Evolutionary conservation across 2,329 filamentous ascomycete genomes (phyloP).

Genomic region (Annulohypoxylon truncatum): DNA sequence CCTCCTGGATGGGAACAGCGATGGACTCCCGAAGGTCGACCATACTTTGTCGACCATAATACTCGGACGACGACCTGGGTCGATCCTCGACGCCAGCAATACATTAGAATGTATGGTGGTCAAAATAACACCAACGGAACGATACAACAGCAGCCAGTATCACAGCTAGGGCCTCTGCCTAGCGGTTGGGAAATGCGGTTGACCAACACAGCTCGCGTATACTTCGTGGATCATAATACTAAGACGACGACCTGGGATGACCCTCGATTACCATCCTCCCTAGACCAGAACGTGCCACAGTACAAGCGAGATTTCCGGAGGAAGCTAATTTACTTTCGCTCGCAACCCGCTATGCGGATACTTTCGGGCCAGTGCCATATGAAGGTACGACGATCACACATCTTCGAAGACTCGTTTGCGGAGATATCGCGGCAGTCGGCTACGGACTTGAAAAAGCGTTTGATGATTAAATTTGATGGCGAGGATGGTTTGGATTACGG

Average conservation of each 20-base stretch:
- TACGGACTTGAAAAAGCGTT: constrained; percentile 93
- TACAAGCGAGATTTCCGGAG: constrained; percentile 99
- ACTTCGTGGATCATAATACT: constrained; percentile 99
- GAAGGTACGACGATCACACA: constrained; percentile 95
- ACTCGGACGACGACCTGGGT: constrained; percentile 99
- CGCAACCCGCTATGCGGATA: constrained; percentile 94
- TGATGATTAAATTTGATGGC: constrained; percentile 99
- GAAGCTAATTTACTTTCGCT: constrained; percentile 99
- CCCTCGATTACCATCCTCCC: constrained; percentile 89
- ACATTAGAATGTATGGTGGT: constrained; percentile 95
- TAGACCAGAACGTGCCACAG: constrained; percentile 98
- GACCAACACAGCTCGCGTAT: constrained; percentile 96
- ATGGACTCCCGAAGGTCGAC: constrained; percentile 91
- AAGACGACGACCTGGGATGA: constrained; percentile 99
- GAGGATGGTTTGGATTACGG: constrained; percentile 98
- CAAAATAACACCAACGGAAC: constrained; percentile 86
- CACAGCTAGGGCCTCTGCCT: constrained; percentile 91
- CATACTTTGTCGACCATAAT: constrained; percentile 99
- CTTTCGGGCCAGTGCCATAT: constrained; percentile 97
- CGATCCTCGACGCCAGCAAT: constrained; percentile 95
- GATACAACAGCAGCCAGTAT: constrained; percentile 97
- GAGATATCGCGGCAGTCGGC: constrained; percentile 98
- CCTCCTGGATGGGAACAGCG: constrained; percentile 97
- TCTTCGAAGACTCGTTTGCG: constrained; percentile 98
- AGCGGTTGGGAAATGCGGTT: constrained; percentile 99